Evolutionary conservation across 2,329 filamentous ascomycete genomes (phyloP).

Genomic region (Leptographium lundbergii): DNA sequence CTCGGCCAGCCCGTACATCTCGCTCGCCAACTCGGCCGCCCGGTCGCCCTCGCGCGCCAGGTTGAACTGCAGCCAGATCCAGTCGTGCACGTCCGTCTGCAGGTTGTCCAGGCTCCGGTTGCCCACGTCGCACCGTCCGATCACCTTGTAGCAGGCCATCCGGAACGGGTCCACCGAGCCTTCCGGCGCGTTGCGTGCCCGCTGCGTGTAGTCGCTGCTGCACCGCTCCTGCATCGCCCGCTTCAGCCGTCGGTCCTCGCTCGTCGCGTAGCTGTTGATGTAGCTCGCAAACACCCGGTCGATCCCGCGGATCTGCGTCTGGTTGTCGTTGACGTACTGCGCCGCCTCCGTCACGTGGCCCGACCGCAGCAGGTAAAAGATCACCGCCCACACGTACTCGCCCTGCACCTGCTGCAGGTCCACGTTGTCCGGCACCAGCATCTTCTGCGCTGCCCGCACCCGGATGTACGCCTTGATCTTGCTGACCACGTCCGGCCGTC

Average conservation of each 20-base stretch:
- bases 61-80: slow-evolving; percentile 62
- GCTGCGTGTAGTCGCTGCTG: slow-evolving; percentile 78
- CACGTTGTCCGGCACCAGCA: slow-evolving; percentile 68
- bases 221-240: slow-evolving; percentile 76
- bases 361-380: slow-evolving; percentile 81
- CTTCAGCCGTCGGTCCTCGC: slow-evolving; percentile 62
- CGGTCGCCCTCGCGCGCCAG: slow-evolving; percentile 53
- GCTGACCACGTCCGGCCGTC: slow-evolving; percentile 74
- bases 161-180: slow-evolving; percentile 87
- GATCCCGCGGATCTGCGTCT: slow-evolving; percentile 72
- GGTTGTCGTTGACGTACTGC: slow-evolving; percentile 71
- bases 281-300: slow-evolving; percentile 86
- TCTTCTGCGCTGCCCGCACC: slow-evolving; percentile 65
- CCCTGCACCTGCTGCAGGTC: slow-evolving; percentile 68
- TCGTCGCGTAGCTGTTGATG: slow-evolving; percentile 70
- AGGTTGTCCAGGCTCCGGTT: slow-evolving; percentile 52
- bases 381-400: slow-evolving; percentile 85
- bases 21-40: slow-evolving; percentile 50
- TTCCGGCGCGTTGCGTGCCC: slow-evolving; percentile 70
- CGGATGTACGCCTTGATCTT: slow-evolving; percentile 90
- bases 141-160: slow-evolving; percentile 95
- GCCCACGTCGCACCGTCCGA: slow-evolving; percentile 63
- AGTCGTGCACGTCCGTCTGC: slow-evolving; percentile 54
- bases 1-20: slow-evolving; percentile 51
- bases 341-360: slow-evolving; percentile 77